A percentile compares a stretch with the other conserved stretches of the same genome.
Conservation (phyloP, 306 rosid genomes). For the Sesbania bispinosa region DNA sequence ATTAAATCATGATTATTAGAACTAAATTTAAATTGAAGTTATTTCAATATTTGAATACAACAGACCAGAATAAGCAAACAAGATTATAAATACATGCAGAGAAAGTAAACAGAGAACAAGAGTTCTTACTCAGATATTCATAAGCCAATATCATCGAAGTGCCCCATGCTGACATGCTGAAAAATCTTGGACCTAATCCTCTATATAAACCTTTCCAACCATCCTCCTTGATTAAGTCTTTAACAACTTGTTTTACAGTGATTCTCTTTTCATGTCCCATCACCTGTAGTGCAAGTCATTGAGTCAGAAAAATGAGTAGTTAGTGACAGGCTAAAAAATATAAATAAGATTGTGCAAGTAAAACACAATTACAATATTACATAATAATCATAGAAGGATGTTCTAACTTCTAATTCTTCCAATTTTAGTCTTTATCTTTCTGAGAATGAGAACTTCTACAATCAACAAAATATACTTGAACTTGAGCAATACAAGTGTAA, state of each 20-base stretch:
- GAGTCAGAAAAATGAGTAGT: constrained; percentile 12
- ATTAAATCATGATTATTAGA: neutral
- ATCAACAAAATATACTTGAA: neutral
- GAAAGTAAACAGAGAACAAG: constrained; percentile 20
- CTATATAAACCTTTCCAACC: constrained; percentile 93
- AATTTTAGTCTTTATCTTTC: neutral
- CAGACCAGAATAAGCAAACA: constrained; percentile 3
- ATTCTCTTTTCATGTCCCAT: constrained; percentile 60
- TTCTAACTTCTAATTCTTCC: neutral
- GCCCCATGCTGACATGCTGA: constrained; percentile 97
- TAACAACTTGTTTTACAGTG: constrained; percentile 72
- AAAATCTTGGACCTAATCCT: constrained; percentile 91
- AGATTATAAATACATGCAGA: neutral
- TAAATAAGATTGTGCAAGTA: neutral
- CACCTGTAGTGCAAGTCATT: constrained; percentile 50
- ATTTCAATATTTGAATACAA: constrained; percentile 7
- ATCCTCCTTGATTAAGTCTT: constrained; percentile 66
- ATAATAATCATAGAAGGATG: neutral
- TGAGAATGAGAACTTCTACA: neutral
- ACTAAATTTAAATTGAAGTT: neutral
- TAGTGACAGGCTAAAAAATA: constrained; percentile 1
- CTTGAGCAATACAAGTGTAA: neutral
- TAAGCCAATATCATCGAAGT: constrained; percentile 90
- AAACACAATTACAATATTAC: neutral
- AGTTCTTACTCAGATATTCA: constrained; percentile 78